Base-by-base conservation (phyloP, 129 eudicot species). In the Flaveria robusta region DNA sequence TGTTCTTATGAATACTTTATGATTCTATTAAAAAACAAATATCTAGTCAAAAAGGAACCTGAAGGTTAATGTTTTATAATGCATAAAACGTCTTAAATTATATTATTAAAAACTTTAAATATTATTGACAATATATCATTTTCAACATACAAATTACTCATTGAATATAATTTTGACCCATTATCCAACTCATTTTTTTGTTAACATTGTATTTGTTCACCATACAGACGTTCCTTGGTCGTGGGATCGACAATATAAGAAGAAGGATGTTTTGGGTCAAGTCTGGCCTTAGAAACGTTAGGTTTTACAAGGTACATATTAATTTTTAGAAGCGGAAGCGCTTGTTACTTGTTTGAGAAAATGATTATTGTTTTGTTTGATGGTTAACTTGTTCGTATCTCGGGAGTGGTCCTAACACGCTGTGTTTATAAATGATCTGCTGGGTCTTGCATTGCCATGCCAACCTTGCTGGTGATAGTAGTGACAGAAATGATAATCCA, bases 181-280 rank as follows among this genome's bases (percentile, higher is more conserved):
- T 2, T 51, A 15, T 2, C 19, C 16, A 26, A 23, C 34, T 14
- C 67, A 18, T 1, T 19, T 74, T 19, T 74, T 29, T 42, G 45
- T 43, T 77, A 54, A 65, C 24, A 63, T 68, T 27, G 67, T 7
- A 12, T 69, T 58, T 75, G 7, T 80, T 68, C 22, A 4, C 31
- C 14, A 39, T 83, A 71, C 97, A 95, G 99, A 95, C 77, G 79
- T 91, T 26, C 99, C 97, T 9, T 95, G 99, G 99, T 91, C 96
- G 9, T 95, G 99, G 99, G 99, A 95, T 74, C 83, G 92, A 4
- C 69, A 81, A 56, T 91, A 95, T 72, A 68, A 77, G 63, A 79
- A 89, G 85, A 86, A 81, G 82, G 99, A 95, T 83, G 94, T 87
- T 31, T 72, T 89, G 71, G 99, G 97, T 68, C 89, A 87, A 86